A percentile compares a stretch with the other conserved stretches of the same genome.
These are phyloP conservation scores for Salix udensis DNA, from an alignment of 345 rosid species.

Conservation along the genomic window DNA sequence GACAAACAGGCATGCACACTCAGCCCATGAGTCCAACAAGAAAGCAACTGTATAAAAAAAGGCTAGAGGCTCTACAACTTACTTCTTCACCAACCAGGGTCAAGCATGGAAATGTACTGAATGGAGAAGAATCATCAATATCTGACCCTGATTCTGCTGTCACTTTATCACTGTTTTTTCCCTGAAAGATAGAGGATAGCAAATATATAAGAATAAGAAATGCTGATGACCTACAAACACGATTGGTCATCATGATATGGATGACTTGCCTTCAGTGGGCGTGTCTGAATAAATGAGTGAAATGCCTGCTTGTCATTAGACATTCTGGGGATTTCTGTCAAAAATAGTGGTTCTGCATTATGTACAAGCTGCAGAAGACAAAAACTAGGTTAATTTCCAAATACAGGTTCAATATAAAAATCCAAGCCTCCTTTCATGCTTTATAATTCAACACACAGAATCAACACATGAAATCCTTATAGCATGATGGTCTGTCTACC, in stretches of 20 bases:
- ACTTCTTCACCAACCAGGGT: slow-evolving; percentile 63
- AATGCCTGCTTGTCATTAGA: slow-evolving; percentile 41
- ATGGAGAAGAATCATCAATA: slow-evolving; percentile 51
- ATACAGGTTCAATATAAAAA: slow-evolving; percentile 12
- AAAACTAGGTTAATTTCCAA: slow-evolving; percentile 19
- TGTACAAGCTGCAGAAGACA: slow-evolving; percentile 51
- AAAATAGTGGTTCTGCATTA: slow-evolving; percentile 53
- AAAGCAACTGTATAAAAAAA: neutral
- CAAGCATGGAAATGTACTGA: slow-evolving; percentile 38
- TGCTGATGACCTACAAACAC: neutral
- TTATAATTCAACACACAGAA: slow-evolving; percentile 3
- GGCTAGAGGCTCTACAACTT: slow-evolving; percentile 27
- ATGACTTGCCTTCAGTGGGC: slow-evolving; percentile 47
- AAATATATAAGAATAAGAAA: slow-evolving; percentile 11
- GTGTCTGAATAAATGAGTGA: slow-evolving; percentile 47
- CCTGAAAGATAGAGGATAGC: slow-evolving; percentile 38
- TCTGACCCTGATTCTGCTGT: slow-evolving; percentile 61
- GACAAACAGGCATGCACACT: neutral
- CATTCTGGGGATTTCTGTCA: slow-evolving; percentile 56
- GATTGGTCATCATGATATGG: neutral
- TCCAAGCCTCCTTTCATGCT: slow-evolving; percentile 14
- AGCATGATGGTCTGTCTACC: slow-evolving; percentile 39
- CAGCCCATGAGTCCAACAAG: neutral
- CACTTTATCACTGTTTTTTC: slow-evolving; percentile 41
- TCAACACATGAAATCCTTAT: neutral